Base-by-base conservation (phyloP, 1,284 basidiomycete species). In the Quambalaria eucalypti region DNA sequence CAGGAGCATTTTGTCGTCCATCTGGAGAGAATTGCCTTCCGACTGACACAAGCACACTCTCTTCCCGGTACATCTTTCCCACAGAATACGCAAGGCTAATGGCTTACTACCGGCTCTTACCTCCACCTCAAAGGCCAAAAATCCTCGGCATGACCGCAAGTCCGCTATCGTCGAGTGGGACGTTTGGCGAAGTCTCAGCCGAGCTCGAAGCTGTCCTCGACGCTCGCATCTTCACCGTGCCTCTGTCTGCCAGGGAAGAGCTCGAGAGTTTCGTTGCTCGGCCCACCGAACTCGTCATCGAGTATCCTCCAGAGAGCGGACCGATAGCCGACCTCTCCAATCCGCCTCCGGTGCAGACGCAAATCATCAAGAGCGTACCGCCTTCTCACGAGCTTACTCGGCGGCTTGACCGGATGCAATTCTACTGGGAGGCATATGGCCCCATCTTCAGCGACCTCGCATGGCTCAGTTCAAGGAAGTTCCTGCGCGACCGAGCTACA, bases 61-160 rank as follows among this genome's bases (percentile, higher is more conserved):
- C 36, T 39, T 39, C 16, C 3, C 4, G 36, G 3, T 39, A 12
- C 36, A n/a, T n/a, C n/a, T n/a, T n/a, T n/a, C n/a, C n/a, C n/a
- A n/a, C 36, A 39, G 36, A 39, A 10, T 39, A 39, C 10, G 36
- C 36, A 39, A 14, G 36, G 5, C 16, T 39, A 5, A 39, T 39
- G 36, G 16, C 36, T 39, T 39, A 60, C 33, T 68, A 69, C 50
- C 44, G 55, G 5, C 50, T 60, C 14, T 53, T 57, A 2, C 19
- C 28, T 1, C 23, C 51, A 10, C 4, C 51, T 0, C 25, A 62
- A 1, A 54, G 61, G 12, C 68, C 68, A 9, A 62, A 66, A 49
- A 64, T 70, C 51, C 62, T 70, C 29, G 68, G 68, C 16, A 65
- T 70, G 65, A 68, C 68, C 2, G 68, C 68, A 1, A 64, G 62